These are phyloP conservation scores for Aureobasidium sp. DNA, from an alignment of 2,329 filamentous ascomycete genomes.

Conservation along the genomic window DNA sequence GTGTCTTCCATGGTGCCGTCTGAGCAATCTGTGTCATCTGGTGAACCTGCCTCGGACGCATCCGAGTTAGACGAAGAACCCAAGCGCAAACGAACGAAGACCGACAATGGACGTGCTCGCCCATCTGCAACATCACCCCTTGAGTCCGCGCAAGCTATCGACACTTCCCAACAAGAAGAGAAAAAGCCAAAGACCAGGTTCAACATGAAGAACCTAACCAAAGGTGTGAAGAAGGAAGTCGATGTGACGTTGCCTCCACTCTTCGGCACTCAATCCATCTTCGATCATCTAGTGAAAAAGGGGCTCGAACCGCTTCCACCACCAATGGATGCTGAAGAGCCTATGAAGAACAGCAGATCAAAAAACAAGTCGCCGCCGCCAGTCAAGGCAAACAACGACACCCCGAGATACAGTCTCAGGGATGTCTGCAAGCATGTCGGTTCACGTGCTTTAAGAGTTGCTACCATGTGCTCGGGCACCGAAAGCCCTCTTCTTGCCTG, in stretches of 20 bases:
- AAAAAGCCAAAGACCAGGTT: not conserved
- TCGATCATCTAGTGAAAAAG: constrained; percentile 38
- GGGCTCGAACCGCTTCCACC: constrained; percentile 22
- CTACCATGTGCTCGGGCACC: constrained; percentile 70
- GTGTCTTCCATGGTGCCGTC: not conserved
- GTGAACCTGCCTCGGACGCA: no score
- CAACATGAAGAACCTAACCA: constrained; percentile 1
- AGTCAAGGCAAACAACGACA: not conserved
- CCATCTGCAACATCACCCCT: not conserved
- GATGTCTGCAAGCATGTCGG: constrained; percentile 29
- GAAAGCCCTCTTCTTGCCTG: constrained; percentile 64
- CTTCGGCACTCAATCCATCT: constrained; percentile 39
- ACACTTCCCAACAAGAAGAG: not conserved
- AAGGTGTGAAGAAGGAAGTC: constrained; percentile 12
- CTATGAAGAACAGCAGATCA: no score
- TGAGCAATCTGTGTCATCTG: not conserved
- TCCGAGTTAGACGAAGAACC: not conserved
- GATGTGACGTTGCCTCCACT: constrained; percentile 37
- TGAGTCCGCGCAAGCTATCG: not conserved
- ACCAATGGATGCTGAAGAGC: no score
- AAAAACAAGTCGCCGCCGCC: no score
- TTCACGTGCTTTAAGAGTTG: constrained; percentile 43
- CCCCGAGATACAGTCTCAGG: constrained; percentile 18
- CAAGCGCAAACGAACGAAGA: not conserved
- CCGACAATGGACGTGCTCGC: not conserved